Conservation (phyloP, 768 basidiomycete genomes). For the Leccinum broughii region DNA sequence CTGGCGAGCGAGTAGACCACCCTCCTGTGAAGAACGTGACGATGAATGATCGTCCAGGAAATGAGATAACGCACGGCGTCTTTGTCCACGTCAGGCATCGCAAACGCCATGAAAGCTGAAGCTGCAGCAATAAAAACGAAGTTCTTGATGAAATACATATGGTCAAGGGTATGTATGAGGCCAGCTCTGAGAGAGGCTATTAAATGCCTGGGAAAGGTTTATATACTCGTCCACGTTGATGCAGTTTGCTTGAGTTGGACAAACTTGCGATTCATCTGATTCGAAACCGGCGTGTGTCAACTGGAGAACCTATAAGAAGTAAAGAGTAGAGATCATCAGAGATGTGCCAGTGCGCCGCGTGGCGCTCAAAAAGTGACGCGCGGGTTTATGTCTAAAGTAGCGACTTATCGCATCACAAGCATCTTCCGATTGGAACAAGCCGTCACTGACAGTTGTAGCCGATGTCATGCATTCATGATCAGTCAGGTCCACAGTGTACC, state of each 20-base stretch:
- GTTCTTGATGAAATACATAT: conserved; percentile 1
- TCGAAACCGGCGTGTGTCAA: not conserved
- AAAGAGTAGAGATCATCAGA: not conserved
- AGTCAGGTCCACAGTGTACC: too few species aligned
- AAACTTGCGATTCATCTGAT: not conserved
- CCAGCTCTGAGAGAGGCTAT: not conserved
- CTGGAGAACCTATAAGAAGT: not conserved
- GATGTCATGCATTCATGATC: too few species aligned
- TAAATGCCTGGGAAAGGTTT: not conserved
- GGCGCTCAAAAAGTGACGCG: not conserved
- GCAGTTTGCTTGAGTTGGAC: not conserved
- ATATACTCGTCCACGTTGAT: not conserved
- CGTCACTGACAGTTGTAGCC: too few species aligned
- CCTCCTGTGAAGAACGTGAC: not conserved
- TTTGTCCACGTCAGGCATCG: not conserved
- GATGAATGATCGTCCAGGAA: not conserved
- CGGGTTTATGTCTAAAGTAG: too few species aligned
- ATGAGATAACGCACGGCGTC: not conserved
- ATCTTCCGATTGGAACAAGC: not conserved
- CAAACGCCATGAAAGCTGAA: not conserved
- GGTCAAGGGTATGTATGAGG: not conserved
- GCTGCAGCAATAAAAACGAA: not conserved
- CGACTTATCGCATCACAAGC: too few species aligned
- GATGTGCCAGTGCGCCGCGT: not conserved
- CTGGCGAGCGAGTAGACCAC: not conserved